A percentile compares a stretch with the other conserved stretches of the same genome.
phyloP scores from a whole-genome alignment of 805 yeast species.

The Monosporozyma yasuniensis region DNA sequence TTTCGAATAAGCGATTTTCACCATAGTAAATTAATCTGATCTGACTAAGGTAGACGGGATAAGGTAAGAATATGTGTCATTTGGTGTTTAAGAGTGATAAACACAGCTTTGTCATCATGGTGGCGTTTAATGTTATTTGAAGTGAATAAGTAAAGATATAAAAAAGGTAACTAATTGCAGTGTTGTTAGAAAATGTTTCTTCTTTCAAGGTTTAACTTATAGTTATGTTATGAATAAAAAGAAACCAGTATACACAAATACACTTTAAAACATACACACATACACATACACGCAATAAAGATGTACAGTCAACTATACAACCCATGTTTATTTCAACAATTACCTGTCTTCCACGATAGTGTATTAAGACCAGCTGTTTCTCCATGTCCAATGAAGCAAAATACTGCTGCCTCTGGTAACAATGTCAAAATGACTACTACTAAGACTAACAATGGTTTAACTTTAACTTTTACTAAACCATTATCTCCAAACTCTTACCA shows the following conservation, averaged over 20 bases:
- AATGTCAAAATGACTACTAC: slow-evolving; percentile 1
- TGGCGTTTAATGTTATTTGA: background rate
- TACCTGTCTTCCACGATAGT: slow-evolving; percentile 11
- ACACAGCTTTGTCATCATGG: background rate
- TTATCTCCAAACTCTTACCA: slow-evolving; percentile 16
- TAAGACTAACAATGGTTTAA: slow-evolving; percentile 4
- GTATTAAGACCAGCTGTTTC: background rate
- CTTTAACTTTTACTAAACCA: slow-evolving; percentile 14
- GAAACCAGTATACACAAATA: background rate
- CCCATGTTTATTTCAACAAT: slow-evolving; percentile 22
- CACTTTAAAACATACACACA: background rate
- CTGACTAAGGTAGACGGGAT: background rate
- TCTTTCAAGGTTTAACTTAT: background rate
- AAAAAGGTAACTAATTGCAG: background rate
- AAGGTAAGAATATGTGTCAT: background rate
- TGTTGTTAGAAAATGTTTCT: background rate
- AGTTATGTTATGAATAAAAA: background rate
- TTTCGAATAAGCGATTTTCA: background rate
- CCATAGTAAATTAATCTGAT: background rate
- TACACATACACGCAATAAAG: background rate
- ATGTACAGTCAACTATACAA: slow-evolving; percentile 17
- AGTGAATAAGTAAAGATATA: background rate
- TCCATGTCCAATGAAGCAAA: background rate
- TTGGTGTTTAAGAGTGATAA: background rate
- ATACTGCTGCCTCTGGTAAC: background rate